Conservation (phyloP, 106 monocot genomes). For the Acorus calamus region DNA sequence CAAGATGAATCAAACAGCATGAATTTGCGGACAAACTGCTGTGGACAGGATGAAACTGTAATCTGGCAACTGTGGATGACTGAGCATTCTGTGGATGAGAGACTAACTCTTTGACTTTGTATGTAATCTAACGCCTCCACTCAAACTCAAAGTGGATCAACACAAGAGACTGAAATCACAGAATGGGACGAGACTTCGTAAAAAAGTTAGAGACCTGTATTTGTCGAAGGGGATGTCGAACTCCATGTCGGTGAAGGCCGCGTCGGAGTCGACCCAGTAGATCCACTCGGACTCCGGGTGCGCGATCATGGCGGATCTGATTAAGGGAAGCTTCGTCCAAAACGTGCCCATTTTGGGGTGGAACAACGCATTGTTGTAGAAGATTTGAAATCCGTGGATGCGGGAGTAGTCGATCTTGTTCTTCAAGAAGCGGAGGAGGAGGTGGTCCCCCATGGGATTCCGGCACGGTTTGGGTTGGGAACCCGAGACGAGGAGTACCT, state of each 20-base stretch:
- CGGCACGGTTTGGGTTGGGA: conserved; percentile 44
- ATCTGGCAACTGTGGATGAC: too few relatives aligned
- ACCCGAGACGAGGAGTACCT: conserved; percentile 53
- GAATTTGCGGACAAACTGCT: too few relatives aligned
- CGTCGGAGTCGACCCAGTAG: conserved; percentile 94
- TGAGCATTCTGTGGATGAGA: too few relatives aligned
- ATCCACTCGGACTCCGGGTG: conserved; percentile 89
- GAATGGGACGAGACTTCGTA: too few relatives aligned
- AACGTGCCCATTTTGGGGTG: conserved; percentile 46
- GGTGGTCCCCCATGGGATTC: conserved; percentile 41
- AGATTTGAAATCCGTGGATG: conserved; percentile 39
- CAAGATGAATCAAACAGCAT: too few relatives aligned
- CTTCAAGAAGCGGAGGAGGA: conserved; percentile 58
- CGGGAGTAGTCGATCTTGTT: conserved; percentile 78
- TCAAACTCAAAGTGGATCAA: too few relatives aligned
- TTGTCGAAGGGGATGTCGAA: conserved; percentile 51
- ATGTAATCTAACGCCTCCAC: too few relatives aligned
- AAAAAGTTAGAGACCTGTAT: conserved; percentile 6
- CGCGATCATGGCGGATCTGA: conserved; percentile 78
- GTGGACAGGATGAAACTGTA: too few relatives aligned
- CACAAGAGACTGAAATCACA: too few relatives aligned
- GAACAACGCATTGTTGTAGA: conserved; percentile 66
- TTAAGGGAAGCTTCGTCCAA: conserved; percentile 61
- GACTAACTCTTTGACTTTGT: too few relatives aligned
- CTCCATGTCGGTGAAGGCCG: conserved; percentile 87